Percentiles rank a stretch among this genome's conserved stretches.
Conservation (phyloP, 1,284 basidiomycete genomes). For the Ceratobasidium sp. region DNA sequence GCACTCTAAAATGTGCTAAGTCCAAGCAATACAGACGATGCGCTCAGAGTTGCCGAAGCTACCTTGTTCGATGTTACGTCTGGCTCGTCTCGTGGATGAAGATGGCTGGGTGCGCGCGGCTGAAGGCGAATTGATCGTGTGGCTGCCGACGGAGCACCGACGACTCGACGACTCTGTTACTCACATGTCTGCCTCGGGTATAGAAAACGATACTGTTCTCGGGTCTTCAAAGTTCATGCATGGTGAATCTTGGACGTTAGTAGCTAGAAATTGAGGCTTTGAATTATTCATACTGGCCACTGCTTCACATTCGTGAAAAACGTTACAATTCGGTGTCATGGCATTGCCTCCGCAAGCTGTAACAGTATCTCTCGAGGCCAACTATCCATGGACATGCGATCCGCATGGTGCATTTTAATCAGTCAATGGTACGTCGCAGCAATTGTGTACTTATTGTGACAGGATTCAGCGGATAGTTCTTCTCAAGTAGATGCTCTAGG, state of each 20-base stretch:
- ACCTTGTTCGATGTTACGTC: not conserved
- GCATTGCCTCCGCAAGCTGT: too few relatives aligned
- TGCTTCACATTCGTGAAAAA: too few relatives aligned
- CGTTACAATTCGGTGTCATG: too few relatives aligned
- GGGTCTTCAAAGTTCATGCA: not conserved
- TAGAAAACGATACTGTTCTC: not conserved
- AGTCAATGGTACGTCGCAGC: too few relatives aligned
- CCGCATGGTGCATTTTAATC: too few relatives aligned
- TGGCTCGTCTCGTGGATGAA: not conserved
- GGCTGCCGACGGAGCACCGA: not conserved
- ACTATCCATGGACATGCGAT: too few relatives aligned
- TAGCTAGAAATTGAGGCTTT: not conserved
- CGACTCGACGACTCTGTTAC: not conserved
- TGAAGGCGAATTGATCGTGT: not conserved
- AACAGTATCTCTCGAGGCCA: too few relatives aligned
- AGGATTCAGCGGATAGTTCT: too few relatives aligned
- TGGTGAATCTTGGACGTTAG: not conserved
- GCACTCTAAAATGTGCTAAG: not conserved
- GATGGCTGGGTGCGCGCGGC: slow-evolving; percentile 8
- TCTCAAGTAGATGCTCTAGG: too few relatives aligned
- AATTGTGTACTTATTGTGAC: too few relatives aligned
- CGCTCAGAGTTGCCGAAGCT: not conserved
- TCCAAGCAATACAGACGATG: not conserved
- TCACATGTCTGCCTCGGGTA: not conserved
- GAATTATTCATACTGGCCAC: too few relatives aligned